Conservation (phyloP, 192 early-diverging fungal genomes). For the Podila clonocystis region DNA sequence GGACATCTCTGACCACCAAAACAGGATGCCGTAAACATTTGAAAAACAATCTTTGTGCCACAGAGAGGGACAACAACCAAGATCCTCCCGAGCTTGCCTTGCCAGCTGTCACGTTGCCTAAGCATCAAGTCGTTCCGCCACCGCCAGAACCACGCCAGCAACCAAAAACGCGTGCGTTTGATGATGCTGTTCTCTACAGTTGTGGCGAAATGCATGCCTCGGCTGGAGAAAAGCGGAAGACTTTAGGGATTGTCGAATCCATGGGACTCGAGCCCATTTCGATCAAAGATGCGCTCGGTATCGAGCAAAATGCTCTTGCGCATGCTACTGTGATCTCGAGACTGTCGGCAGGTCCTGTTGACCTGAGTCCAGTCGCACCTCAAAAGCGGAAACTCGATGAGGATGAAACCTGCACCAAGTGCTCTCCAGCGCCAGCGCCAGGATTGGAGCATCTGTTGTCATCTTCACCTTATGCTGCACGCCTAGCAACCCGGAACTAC, state of each 20-base stretch:
- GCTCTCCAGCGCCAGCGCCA: conserved; percentile 9
- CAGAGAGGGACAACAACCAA: conserved; percentile 6
- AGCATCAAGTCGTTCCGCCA: background rate
- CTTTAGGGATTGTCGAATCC: background rate
- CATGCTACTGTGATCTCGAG: background rate
- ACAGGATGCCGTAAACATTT: conserved; percentile 9
- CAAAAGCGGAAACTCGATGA: conserved; percentile 12
- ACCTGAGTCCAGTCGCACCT: background rate
- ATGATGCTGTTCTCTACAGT: conserved; percentile 19
- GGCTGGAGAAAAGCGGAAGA: conserved; percentile 8
- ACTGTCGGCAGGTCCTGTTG: background rate
- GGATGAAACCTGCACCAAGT: background rate
- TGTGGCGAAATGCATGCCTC: conserved; percentile 11
- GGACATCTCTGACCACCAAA: conserved; percentile 4
- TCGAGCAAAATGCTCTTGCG: conserved; percentile 17
- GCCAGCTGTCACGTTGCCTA: conserved; percentile 6
- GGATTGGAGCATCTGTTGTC: conserved; percentile 21
- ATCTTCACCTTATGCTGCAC: conserved; percentile 19
- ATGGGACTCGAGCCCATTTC: conserved; percentile 8
- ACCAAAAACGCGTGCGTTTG: conserved; percentile 2
- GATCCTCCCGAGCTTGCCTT: conserved; percentile 7
- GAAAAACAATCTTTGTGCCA: background rate
- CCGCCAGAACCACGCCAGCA: conserved; percentile 1
- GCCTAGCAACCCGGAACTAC: conserved; percentile 7
- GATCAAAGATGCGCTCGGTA: conserved; percentile 10